These are phyloP conservation scores for Tetrahymena elliotti DNA, from an alignment of 73 alveolate genomes.

Conservation along the genomic window DNA sequence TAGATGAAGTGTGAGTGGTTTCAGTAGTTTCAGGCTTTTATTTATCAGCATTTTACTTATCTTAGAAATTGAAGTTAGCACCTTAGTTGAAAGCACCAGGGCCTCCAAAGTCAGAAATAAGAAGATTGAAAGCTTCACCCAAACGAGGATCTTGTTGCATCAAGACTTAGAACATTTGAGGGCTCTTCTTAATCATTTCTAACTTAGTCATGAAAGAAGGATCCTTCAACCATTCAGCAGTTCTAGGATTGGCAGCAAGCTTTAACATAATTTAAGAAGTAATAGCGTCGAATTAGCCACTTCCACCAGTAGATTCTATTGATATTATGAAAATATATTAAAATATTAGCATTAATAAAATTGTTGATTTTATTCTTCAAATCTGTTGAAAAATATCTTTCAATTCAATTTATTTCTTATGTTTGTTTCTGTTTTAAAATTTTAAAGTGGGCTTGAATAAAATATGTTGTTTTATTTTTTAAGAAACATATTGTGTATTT, in stretches of 20 bases:
- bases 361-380: no score
- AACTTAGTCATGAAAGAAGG: slow-evolving; percentile 61
- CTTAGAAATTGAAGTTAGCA: background rate
- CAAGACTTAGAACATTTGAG: slow-evolving; percentile 60
- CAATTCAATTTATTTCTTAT: no score
- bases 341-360: background rate
- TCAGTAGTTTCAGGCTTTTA: slow-evolving; percentile 30
- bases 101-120: slow-evolving; percentile 3
- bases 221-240: slow-evolving; percentile 63
- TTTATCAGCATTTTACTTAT: slow-evolving; percentile 30
- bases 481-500: no score
- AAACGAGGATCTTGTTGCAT: slow-evolving; percentile 40
- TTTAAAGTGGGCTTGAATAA: no score
- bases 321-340: background rate
- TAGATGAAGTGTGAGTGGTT: background rate
- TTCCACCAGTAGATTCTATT: slow-evolving; percentile 17
- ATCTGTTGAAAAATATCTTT: no score
- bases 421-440: no score
- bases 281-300: background rate
- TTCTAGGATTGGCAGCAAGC: slow-evolving; percentile 73
- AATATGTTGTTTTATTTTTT: no score
- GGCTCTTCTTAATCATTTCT: slow-evolving; percentile 62
- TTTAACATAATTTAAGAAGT: slow-evolving; percentile 40
- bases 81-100: background rate
- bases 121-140: background rate